Evolutionary conservation across 2,329 filamentous ascomycete genomes (phyloP), one percentile per base, ranked within the genome.

Genomic region (Aspergillus brunneoviolaceus): DNA sequence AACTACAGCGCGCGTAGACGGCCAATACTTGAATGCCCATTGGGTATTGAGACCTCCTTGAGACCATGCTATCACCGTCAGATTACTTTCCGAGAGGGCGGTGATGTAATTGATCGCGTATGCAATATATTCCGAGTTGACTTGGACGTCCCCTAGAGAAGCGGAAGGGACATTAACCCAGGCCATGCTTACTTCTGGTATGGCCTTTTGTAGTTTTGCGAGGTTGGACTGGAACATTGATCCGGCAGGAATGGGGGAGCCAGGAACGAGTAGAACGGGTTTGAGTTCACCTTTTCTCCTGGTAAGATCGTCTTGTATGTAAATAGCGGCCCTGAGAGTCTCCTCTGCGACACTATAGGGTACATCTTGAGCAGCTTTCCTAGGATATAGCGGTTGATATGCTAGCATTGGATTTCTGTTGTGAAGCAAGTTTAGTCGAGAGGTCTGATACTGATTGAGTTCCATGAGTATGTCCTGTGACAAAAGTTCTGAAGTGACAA

Each of bases 21-120:
- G 82, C 81, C 81, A 86, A 74, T 84, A 85, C 63, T 85, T 85
- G 63, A 84, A 73, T 0, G 80, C 82, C 85, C 84, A 86, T 67
- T 87, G 84, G 0, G 79, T 74, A 60, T 82, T 74, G 2, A 86
- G 71, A 51, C 79, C 80, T 16, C 84, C 84, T 70, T 87, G 83
- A 0, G 82, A 85, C 82, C 81, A 86, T 14, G 76, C 77, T n/a
- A 85, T 70, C 21, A 84, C 72, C 19, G 75, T 73, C 6, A 82
- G 72, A 21, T 79, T 75, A 23, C 72, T 68, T 49, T 65, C 62
- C 49, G 74, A 76, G 61, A 82, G 70, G 35, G 70, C 74, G 29
- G 74, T 70, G 59, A 85, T 77, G 71, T 86, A 86, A 72, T 86
- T 83, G 61, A 86, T 81, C 5, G 84, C 82, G 68, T 87, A 85